Evolutionary conservation across 768 basidiomycete genomes (phyloP).

Genomic region (Rhodotorula babjevae): DNA sequence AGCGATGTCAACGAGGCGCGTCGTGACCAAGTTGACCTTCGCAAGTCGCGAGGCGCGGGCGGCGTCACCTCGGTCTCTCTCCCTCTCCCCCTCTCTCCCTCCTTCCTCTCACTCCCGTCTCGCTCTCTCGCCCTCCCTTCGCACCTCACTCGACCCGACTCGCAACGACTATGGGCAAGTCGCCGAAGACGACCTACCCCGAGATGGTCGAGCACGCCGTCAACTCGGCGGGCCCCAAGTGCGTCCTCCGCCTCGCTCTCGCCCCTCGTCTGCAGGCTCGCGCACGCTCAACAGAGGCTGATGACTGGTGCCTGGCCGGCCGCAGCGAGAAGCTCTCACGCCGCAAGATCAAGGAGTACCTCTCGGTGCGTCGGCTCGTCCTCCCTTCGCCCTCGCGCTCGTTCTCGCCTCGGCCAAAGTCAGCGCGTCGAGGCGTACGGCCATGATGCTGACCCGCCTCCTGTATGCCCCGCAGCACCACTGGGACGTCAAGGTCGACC

Average conservation of each 20-base stretch:
- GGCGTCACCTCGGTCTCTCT: too few species aligned
- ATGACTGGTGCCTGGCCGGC: neutral
- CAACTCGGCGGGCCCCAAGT: too few species aligned
- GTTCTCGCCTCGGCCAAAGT: neutral
- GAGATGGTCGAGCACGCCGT: too few species aligned
- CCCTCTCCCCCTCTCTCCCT: neutral
- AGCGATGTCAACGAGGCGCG: too few species aligned
- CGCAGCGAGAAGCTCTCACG: neutral
- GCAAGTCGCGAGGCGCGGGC: neutral
- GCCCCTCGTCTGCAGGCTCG: neutral
- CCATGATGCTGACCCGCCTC: too few species aligned
- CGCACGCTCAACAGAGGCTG: neutral
- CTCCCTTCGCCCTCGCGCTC: neutral
- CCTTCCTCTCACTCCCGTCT: neutral
- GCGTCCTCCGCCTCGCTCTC: neutral
- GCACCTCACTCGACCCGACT: too few species aligned
- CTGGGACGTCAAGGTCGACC: too few species aligned
- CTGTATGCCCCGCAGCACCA: too few species aligned
- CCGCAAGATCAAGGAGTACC: neutral
- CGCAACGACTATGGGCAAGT: neutral
- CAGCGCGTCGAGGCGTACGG: neutral
- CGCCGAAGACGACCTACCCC: too few species aligned
- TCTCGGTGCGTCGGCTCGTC: neutral
- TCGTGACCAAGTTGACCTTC: neutral
- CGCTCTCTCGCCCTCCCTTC: neutral